phyloP scores from a whole-genome alignment of 2,329 filamentous ascomycete species.

The Acephala macrosclerotiorum region DNA sequence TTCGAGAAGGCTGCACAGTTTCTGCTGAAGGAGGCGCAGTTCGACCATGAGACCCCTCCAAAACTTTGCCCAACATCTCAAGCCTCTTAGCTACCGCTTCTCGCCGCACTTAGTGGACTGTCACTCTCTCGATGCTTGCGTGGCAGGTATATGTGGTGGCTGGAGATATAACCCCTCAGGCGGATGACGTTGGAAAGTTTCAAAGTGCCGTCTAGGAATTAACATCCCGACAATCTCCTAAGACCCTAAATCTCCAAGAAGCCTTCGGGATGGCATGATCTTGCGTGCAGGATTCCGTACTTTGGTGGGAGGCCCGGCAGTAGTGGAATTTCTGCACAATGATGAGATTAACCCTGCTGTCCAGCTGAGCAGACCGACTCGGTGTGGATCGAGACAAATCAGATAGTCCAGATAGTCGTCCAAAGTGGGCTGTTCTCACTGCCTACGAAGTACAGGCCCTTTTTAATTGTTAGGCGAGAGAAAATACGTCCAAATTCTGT shows the following conservation, averaged over 20 bases:
- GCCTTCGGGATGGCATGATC: slow-evolving; percentile 3
- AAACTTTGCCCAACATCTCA: neutral
- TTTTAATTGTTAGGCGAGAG: too few relatives aligned
- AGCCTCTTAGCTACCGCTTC: slow-evolving; percentile 1
- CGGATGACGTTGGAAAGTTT: neutral
- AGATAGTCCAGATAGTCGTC: too few relatives aligned
- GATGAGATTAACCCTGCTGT: neutral
- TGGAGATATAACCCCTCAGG: neutral
- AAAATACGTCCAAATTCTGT: too few relatives aligned
- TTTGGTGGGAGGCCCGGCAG: neutral
- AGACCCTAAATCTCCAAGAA: slow-evolving; percentile 2
- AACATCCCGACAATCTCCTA: neutral
- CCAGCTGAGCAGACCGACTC: neutral
- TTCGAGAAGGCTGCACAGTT: neutral
- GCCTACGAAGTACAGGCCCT: too few relatives aligned
- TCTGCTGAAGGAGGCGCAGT: neutral
- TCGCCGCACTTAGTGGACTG: neutral
- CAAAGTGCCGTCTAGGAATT: neutral
- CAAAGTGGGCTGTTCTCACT: neutral
- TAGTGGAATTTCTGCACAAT: slow-evolving; percentile 5
- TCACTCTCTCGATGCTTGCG: neutral
- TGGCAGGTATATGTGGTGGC: slow-evolving; percentile 1
- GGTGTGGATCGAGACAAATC: neutral
- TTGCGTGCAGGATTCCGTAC: neutral
- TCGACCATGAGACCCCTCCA: neutral